These are phyloP conservation scores for Trebouxia sp. DNA, from an alignment of 139 green algal species.

Conservation along the genomic window DNA sequence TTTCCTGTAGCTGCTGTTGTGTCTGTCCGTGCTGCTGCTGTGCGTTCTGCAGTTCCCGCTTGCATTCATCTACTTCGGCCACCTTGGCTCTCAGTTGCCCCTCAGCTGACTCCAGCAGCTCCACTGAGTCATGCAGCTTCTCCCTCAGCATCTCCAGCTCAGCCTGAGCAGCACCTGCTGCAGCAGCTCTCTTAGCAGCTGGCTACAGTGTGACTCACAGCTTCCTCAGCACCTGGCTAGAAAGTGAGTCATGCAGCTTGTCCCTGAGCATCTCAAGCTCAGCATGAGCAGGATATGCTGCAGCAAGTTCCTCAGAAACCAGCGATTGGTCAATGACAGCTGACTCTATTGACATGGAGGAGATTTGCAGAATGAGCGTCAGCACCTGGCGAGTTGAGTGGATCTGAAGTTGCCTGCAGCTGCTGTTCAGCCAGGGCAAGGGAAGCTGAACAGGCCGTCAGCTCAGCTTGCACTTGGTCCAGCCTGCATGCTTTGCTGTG, in stretches of 20 bases:
- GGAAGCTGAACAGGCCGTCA: neutral
- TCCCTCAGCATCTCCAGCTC: conserved; percentile 1
- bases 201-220: neutral
- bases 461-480: neutral
- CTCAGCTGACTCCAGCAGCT: conserved; percentile 9
- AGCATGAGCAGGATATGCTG: neutral
- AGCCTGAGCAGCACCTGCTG: neutral
- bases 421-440: neutral
- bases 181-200: no score
- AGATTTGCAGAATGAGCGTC: neutral
- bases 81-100: neutral
- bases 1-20: neutral
- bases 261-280: neutral
- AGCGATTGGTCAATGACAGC: no score
- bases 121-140: conserved; percentile 22
- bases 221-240: neutral
- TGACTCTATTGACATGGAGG: no score
- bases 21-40: neutral
- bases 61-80: neutral
- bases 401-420: neutral
- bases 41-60: neutral
- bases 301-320: no score
- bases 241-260: neutral
- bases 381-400: no score
- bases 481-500: neutral